Evolutionary conservation across 805 yeast species (phyloP), one percentile per base, ranked within the genome.

Genomic region (Cyberlindnera veronae): DNA sequence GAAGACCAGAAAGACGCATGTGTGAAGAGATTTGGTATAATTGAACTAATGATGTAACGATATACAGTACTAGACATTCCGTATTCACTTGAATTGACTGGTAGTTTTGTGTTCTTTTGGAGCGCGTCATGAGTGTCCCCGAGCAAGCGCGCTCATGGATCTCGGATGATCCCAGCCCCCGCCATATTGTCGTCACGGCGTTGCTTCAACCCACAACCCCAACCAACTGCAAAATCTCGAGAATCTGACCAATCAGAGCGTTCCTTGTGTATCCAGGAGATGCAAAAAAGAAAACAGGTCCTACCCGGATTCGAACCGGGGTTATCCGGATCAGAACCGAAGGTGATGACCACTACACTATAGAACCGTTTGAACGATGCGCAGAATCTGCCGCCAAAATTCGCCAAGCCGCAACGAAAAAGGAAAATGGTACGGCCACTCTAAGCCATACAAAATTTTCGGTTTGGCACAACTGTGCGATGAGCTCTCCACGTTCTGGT

Each of bases 271-370:
- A 13, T 12, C 5, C n/a, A 12, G 28, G 13, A 24, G 28, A 12
- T 24, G 28, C n/a, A 24, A 24, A 24, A 14, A 13, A 39, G 45
- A 48, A 48, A 39, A 36, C 36, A 42, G 60, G 60, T 57, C 60
- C 48, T 45, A 54, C 61, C 58, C 61, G 59, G 61, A 57, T 57
- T 57, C 61, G 61, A 57, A 57, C 61, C 57, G 61, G 54, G 58
- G 60, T 57, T 55, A 48, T 53, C 48, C 51, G 61, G 55, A 57
- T 56, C 60, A 56, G 57, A 55, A 56, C 53, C 60, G 51, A 56
- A 52, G 50, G 61, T 56, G 61, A 56, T 56, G 47, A 53, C 57
- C 56, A 50, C 56, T 51, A 55, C 54, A 55, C 58, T 54, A 54
- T 41, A 46, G 41, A 43, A 46, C 50, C 50, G 14, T 28, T 14